Evolutionary conservation across 345 rosid species (phyloP).

Genomic region (Microthlaspi erraticum): DNA sequence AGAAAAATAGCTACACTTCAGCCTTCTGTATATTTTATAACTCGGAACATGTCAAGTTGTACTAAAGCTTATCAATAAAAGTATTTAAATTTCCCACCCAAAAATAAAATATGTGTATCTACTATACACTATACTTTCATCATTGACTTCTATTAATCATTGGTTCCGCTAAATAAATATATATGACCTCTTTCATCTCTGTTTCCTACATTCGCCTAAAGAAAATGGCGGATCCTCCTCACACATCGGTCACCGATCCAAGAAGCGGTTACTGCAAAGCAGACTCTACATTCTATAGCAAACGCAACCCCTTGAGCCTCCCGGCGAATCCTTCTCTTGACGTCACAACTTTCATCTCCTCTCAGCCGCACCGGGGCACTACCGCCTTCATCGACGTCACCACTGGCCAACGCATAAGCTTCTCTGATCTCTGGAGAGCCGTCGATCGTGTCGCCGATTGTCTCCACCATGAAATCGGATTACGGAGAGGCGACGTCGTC

Average conservation of each 20-base stretch:
- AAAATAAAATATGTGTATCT: too few relatives aligned
- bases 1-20: too few relatives aligned
- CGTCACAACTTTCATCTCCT: slow-evolving; percentile 77
- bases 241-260: slow-evolving; percentile 26
- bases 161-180: too few relatives aligned
- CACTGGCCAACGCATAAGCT: slow-evolving; percentile 63
- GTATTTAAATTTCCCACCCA: too few relatives aligned
- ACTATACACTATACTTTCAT: too few relatives aligned
- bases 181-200: too few relatives aligned
- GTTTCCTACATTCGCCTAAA: too few relatives aligned
- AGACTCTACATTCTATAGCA: slow-evolving; percentile 66
- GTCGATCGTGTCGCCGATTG: slow-evolving; percentile 64
- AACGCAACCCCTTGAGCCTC: slow-evolving; percentile 56
- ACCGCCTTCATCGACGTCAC: slow-evolving; percentile 79
- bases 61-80: too few relatives aligned
- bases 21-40: too few relatives aligned
- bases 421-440: slow-evolving; percentile 69
- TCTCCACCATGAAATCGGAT: slow-evolving; percentile 59
- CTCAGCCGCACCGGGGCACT: slow-evolving; percentile 69
- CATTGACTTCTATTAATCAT: too few relatives aligned
- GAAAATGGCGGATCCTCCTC: not conserved
- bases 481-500: slow-evolving; percentile 71
- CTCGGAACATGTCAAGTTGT: too few relatives aligned
- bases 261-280: slow-evolving; percentile 67
- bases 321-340: slow-evolving; percentile 60